Conservation (phyloP, 2,329 filamentous ascomycete species). For the Colletotrichum sp. region DNA sequence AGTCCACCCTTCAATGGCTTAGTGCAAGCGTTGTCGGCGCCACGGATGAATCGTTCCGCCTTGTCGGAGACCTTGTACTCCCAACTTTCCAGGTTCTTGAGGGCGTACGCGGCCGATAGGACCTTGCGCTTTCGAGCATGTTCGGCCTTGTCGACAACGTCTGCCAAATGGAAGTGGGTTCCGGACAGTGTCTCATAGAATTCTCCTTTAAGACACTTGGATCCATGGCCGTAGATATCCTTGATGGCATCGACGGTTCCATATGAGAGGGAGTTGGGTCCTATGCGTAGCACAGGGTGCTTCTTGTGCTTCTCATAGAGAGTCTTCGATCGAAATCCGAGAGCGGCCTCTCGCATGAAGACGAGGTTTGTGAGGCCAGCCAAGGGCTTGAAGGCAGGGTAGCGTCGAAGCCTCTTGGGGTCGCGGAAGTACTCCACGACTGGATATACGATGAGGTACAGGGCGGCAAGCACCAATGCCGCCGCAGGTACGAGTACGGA, state of each 20-base stretch:
- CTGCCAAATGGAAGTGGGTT: conserved; percentile 55
- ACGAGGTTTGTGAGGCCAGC: conserved; percentile 25
- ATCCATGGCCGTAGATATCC: conserved; percentile 55
- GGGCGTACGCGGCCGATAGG: conserved; percentile 54
- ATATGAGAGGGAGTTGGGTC: conserved; percentile 48
- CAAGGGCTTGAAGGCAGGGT: conserved; percentile 26
- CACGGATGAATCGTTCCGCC: conserved; percentile 44
- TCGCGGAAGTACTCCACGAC: not conserved
- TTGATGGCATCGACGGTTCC: conserved; percentile 45
- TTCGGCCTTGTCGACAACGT: conserved; percentile 55
- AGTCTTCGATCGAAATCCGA: not conserved
- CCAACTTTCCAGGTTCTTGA: conserved; percentile 59
- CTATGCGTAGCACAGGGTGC: conserved; percentile 47
- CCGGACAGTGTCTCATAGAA: conserved; percentile 51
- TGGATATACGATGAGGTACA: not conserved
- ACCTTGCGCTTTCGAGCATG: conserved; percentile 57
- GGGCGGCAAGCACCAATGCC: not conserved
- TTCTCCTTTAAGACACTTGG: conserved; percentile 53
- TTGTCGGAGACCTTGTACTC: conserved; percentile 61
- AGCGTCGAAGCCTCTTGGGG: conserved; percentile 31
- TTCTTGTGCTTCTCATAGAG: conserved; percentile 41
- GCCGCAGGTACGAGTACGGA: not conserved
- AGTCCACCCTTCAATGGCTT: conserved; percentile 33
- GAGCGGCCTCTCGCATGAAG: not conserved
- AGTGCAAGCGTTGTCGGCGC: conserved; percentile 48